phyloP scores from a whole-genome alignment of 2,329 filamentous ascomycete genomes.

The Pseudogymnoascus sp. region DNA sequence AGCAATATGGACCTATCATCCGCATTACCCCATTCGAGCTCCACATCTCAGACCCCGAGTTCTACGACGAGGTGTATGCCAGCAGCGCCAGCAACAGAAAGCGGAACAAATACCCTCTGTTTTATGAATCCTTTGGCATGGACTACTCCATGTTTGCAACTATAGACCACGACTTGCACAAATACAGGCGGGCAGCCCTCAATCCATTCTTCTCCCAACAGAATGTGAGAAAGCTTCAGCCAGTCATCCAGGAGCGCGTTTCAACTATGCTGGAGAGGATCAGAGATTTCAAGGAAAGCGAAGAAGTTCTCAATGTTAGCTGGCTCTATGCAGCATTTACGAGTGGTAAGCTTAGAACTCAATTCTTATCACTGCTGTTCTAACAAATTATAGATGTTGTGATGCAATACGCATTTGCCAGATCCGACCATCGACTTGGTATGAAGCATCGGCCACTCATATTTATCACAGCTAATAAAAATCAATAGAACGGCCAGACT shows the following conservation, averaged over 20 bases:
- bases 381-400: slow-evolving; percentile 26
- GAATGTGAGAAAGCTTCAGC: slow-evolving; percentile 18
- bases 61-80: slow-evolving; percentile 22
- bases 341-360: slow-evolving; percentile 7
- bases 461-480: neutral
- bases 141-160: slow-evolving; percentile 20
- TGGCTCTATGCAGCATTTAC: slow-evolving; percentile 21
- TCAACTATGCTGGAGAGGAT: slow-evolving; percentile 19
- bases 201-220: slow-evolving; percentile 22
- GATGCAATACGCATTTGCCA: slow-evolving; percentile 28
- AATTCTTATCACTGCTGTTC: neutral
- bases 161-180: slow-evolving; percentile 20
- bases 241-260: slow-evolving; percentile 21
- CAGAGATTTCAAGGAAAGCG: slow-evolving; percentile 16
- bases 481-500: slow-evolving; percentile 19
- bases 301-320: slow-evolving; percentile 17
- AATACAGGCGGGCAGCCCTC: slow-evolving; percentile 18
- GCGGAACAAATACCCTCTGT: slow-evolving; percentile 18
- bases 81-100: slow-evolving; percentile 9
- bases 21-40: slow-evolving; percentile 36
- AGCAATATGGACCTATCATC: slow-evolving; percentile 36
- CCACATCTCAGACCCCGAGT: slow-evolving; percentile 25
- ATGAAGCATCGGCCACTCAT: neutral
- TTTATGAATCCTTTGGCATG: slow-evolving; percentile 13
- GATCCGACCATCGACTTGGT: slow-evolving; percentile 20